Conservation (phyloP, 345 rosid species). For the Kernera saxatilis region DNA sequence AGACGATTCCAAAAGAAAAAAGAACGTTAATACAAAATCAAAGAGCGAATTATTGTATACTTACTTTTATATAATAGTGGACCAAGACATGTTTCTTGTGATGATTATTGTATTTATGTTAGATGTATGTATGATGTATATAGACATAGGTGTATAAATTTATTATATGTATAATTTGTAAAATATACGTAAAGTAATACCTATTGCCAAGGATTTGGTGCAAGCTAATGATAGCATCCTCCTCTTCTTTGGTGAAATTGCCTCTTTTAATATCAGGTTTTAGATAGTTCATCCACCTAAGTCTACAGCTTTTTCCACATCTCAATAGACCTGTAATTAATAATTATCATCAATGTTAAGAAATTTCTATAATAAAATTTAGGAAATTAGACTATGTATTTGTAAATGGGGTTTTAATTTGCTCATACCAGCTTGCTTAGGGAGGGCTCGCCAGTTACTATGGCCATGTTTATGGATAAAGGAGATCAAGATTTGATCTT, state of each 20-base stretch:
- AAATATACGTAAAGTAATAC: conserved; percentile 4
- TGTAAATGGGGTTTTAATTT: not conserved
- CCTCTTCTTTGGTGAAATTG: conserved; percentile 71
- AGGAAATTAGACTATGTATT: not conserved
- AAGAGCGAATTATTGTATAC: not conserved
- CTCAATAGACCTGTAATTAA: conserved; percentile 51
- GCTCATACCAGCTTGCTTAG: conserved; percentile 70
- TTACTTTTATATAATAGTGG: conserved; percentile 3
- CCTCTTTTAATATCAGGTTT: conserved; percentile 83
- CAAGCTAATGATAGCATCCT: conserved; percentile 57
- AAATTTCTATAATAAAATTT: not conserved
- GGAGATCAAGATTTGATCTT: conserved; percentile 57
- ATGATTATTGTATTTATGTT: not conserved
- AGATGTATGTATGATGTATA: conserved; percentile 22
- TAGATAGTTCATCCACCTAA: conserved; percentile 71
- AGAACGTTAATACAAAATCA: not conserved
- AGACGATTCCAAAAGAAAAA: not conserved
- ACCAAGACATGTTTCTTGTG: conserved; percentile 5
- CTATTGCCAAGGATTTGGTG: conserved; percentile 73
- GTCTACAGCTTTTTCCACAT: conserved; percentile 81
- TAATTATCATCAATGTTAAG: not conserved
- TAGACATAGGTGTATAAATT: not conserved
- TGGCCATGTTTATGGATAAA: conserved; percentile 56
- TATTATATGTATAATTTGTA: not conserved
- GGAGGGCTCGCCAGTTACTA: conserved; percentile 67